Percentiles rank a stretch among this genome's conserved stretches.
Conservation (phyloP, 148 eudicot species). For the Arctostaphylos glauca region DNA sequence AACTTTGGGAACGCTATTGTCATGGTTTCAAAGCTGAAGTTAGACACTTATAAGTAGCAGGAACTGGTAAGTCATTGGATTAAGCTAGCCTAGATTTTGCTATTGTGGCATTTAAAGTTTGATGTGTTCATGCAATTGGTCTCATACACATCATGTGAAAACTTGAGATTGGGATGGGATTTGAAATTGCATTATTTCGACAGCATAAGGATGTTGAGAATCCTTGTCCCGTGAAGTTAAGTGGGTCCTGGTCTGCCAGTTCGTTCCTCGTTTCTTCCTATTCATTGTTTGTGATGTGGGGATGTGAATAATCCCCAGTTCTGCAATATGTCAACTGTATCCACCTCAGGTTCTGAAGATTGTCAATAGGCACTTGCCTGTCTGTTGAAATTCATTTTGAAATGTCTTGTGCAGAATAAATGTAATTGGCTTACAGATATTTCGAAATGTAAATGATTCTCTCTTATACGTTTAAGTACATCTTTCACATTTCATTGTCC, state of each 20-base stretch:
- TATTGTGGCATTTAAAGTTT: conserved; percentile 10
- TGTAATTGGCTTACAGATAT: background rate
- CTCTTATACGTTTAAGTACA: background rate
- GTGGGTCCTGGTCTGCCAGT: background rate
- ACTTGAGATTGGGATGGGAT: background rate
- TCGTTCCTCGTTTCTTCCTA: background rate
- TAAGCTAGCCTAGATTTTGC: background rate
- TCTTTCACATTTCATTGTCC: background rate
- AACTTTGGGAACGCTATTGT: conserved; percentile 10
- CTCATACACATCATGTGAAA: background rate
- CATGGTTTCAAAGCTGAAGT: background rate
- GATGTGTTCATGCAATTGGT: background rate
- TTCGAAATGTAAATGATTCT: background rate
- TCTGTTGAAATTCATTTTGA: conserved; percentile 7
- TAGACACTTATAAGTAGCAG: background rate
- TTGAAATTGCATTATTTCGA: background rate
- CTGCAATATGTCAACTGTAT: background rate
- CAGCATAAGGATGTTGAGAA: background rate
- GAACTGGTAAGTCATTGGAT: conserved; percentile 6
- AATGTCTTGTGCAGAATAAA: background rate
- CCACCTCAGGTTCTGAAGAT: background rate
- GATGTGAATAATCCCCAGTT: background rate
- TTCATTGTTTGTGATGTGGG: background rate
- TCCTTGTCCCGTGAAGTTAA: background rate
- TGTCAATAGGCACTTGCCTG: background rate